Evolutionary conservation across 768 basidiomycete species (phyloP), one percentile per base, ranked within the genome.

Genomic region (Boletus bicolor): DNA sequence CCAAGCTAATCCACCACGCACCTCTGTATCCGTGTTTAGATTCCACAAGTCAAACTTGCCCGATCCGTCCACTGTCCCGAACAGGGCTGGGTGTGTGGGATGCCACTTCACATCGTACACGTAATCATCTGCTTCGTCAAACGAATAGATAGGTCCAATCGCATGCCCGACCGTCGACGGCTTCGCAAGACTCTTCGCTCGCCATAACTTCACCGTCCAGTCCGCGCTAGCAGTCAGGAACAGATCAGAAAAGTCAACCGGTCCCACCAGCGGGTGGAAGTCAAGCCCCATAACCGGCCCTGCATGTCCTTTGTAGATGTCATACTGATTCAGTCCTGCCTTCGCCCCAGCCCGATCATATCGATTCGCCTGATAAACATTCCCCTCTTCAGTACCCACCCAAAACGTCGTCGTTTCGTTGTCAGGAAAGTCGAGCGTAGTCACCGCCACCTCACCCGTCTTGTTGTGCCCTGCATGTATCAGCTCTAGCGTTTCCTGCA

Each of bases 91-190:
- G 73, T 99, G 95, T 14, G 84, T 79, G 7, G 96, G 94, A 69
- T 99, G 97, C 97, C 97, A 99, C 70, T 89, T 91, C 44, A 93
- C 95, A 75, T 98, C 97, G 74, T 97, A 98, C 10, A 99, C 96
- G 69, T 98, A 98, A 71, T 99, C 97, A 68, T 95, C 93, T 12
- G 94, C 91, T 72, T 98, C 96, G 61, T 99, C 96, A 65, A 99
- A 98, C 39, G 92, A 93, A 68, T 95, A 89, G 24, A 98, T 62
- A 3, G 96, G 91, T 0, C 82, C 44, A n/a, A 95, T 77, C 17
- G 72, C 70, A 9, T 70, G 70, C 17, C 76, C 75, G 0, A 75
- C 66, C 37, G 86, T 85, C 7, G 87, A 86, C 8, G 89, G 82
- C 72, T 91, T 91, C 42, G 87, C 78, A 38, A 87, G 74, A 11